These are phyloP conservation scores for Lactifluus subvellereus DNA, from an alignment of 768 basidiomycete genomes.

Conservation along the genomic window DNA sequence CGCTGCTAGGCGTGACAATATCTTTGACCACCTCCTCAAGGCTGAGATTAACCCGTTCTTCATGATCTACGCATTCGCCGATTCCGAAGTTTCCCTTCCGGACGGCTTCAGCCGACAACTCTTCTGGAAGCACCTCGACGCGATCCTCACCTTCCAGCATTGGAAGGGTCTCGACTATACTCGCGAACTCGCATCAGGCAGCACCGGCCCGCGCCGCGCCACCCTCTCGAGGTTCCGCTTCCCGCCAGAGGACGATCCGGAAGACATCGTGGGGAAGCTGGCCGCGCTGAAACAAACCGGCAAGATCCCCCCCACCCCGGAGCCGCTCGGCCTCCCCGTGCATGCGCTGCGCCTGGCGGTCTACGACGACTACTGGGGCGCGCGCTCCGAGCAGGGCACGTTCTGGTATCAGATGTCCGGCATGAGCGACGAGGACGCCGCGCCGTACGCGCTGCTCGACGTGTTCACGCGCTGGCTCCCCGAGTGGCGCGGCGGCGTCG, in stretches of 20 bases:
- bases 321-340: background rate
- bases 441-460: constrained; percentile 6
- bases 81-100: background rate
- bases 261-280: background rate
- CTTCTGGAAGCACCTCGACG: constrained; percentile 11
- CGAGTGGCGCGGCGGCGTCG: background rate
- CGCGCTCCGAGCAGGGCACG: background rate
- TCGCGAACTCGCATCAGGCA: background rate
- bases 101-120: background rate
- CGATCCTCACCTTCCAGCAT: background rate
- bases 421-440: background rate
- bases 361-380: background rate
- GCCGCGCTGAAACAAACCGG: background rate
- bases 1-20: background rate
- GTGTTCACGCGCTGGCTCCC: constrained; percentile 10
- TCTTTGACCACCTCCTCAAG: background rate
- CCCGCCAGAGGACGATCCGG: background rate
- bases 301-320: background rate
- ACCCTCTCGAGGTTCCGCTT: background rate
- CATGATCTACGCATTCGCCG: constrained; percentile 12
- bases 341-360: background rate
- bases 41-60: constrained; percentile 5
- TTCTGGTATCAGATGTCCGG: background rate
- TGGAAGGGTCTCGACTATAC: background rate
- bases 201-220: background rate